A percentile compares a stretch with the other conserved stretches of the same genome.
These are phyloP conservation scores for Penicillium pulvis DNA, from an alignment of 495 filamentous ascomycete species.

Conservation along the genomic window DNA sequence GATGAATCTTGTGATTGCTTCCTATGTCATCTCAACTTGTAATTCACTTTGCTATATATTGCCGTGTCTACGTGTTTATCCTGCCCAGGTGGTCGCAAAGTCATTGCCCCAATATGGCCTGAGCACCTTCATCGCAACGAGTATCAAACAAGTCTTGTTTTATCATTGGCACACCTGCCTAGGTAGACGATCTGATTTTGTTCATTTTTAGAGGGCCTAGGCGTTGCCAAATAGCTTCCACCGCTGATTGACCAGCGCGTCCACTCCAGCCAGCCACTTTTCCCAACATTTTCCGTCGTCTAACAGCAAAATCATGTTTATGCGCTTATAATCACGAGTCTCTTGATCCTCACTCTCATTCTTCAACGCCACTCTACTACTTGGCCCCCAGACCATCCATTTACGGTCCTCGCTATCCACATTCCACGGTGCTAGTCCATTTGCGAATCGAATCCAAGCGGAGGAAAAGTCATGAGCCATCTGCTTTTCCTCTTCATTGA, in stretches of 20 bases:
- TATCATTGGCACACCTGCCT: too few relatives aligned
- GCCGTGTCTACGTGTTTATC: too few relatives aligned
- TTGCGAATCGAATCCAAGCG: constrained; percentile 32
- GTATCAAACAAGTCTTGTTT: too few relatives aligned
- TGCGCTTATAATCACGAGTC: constrained; percentile 23
- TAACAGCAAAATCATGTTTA: constrained; percentile 25
- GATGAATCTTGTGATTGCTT: too few relatives aligned
- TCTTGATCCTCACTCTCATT: constrained; percentile 29
- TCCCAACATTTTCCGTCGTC: constrained; percentile 25
- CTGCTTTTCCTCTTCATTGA: constrained; percentile 20
- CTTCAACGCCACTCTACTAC: constrained; percentile 16
- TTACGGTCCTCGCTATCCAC: not conserved
- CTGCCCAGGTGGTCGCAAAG: too few relatives aligned
- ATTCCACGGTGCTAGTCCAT: constrained; percentile 27
- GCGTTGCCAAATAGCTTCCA: constrained; percentile 11
- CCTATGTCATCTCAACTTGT: too few relatives aligned
- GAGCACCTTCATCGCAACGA: too few relatives aligned
- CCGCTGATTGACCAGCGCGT: constrained; percentile 30
- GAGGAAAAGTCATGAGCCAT: constrained; percentile 30
- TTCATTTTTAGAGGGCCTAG: not conserved
- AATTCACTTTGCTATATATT: too few relatives aligned
- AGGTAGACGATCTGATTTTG: too few relatives aligned
- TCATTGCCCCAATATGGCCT: too few relatives aligned
- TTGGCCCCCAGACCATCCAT: constrained; percentile 35
- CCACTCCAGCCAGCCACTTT: constrained; percentile 26